A percentile compares a stretch with the other conserved stretches of the same genome.
Conservation (phyloP, 169 alveolate species). For the Plasmodium ovale region DNA sequence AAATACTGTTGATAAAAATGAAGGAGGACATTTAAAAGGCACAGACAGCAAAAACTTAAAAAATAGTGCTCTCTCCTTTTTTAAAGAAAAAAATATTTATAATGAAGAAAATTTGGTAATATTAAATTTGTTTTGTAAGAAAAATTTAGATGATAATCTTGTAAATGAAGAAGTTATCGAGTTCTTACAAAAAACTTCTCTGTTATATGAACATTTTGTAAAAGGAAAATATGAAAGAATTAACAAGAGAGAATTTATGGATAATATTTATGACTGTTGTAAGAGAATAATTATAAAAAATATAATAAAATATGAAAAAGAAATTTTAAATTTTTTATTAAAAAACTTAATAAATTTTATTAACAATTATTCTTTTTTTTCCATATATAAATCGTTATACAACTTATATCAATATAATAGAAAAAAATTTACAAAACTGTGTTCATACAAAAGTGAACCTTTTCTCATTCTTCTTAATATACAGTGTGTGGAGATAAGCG, state of each 20-base stretch:
- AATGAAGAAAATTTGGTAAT: constrained; percentile 41
- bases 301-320: constrained; percentile 66
- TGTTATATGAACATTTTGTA: constrained; percentile 50
- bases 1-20: constrained; percentile 25
- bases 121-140: constrained; percentile 62
- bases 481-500: not conserved
- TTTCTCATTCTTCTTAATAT: constrained; percentile 39
- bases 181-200: constrained; percentile 36
- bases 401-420: constrained; percentile 63
- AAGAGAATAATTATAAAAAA: constrained; percentile 70
- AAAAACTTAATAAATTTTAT: constrained; percentile 71
- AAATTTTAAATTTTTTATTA: constrained; percentile 58
- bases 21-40: constrained; percentile 17
- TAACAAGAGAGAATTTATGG: constrained; percentile 67
- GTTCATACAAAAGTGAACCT: constrained; percentile 7
- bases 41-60: constrained; percentile 25
- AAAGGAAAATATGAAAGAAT: constrained; percentile 5
- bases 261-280: constrained; percentile 46
- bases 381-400: constrained; percentile 55
- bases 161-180: constrained; percentile 48
- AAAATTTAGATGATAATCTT: constrained; percentile 57
- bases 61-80: constrained; percentile 23
- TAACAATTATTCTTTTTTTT: constrained; percentile 48
- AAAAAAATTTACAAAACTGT: constrained; percentile 12
- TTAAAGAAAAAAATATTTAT: constrained; percentile 59